A percentile compares a stretch with the other conserved stretches of the same genome.
phyloP scores from a whole-genome alignment of 805 yeast species.

The Komagataella ulmi region DNA sequence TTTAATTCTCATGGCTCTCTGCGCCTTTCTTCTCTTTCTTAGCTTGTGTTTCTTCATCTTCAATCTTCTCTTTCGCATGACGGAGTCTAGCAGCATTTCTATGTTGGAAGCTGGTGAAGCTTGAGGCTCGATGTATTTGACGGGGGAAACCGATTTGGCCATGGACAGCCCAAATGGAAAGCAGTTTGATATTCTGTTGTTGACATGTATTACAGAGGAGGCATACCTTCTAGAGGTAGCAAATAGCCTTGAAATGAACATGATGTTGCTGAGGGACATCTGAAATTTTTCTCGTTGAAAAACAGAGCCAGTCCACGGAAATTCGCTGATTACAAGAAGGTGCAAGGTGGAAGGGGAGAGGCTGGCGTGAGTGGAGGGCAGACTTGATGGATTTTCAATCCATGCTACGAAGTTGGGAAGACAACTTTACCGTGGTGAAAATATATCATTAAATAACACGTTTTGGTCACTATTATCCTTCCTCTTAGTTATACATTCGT shows the following conservation, averaged over 20 bases:
- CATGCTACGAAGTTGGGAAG: background rate
- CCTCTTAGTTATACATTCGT: background rate
- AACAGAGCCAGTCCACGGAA: background rate
- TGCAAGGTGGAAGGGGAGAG: background rate
- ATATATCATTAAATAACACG: background rate
- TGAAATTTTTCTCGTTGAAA: background rate
- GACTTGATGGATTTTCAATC: background rate
- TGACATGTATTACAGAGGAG: background rate
- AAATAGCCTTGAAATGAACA: background rate
- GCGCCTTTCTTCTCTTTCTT: slow-evolving; percentile 93
- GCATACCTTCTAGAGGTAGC: background rate
- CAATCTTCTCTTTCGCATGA: slow-evolving; percentile 72
- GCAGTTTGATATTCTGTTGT: background rate
- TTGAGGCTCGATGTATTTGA: background rate
- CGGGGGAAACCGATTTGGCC: background rate
- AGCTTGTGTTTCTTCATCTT: slow-evolving; percentile 97
- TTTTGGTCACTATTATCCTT: background rate
- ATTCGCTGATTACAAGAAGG: background rate
- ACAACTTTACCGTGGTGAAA: background rate
- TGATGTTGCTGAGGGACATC: background rate
- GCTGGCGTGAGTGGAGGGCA: too few species aligned
- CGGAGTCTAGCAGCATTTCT: slow-evolving; percentile 44
- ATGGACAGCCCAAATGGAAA: background rate
- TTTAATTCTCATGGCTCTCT: slow-evolving; percentile 69
- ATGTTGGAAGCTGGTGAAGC: background rate